Conservation (phyloP, 768 basidiomycete genomes). For the Trametes coccinea region DNA sequence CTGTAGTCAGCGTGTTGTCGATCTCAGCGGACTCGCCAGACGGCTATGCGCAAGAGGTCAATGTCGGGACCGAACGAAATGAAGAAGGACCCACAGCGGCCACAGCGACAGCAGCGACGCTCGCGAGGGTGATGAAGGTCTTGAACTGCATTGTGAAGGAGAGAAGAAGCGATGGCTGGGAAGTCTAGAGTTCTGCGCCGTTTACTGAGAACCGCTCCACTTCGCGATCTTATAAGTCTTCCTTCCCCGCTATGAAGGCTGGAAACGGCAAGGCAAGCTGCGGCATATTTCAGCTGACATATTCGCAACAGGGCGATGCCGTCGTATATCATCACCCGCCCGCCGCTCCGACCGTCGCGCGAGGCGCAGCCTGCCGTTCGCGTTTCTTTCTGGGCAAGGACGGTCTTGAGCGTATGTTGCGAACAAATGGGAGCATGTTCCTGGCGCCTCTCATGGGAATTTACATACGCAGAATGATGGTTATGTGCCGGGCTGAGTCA, state of each 20-base stretch:
- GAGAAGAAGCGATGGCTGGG: neutral
- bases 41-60: neutral
- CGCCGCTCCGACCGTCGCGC: constrained; percentile 17
- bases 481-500: constrained; percentile 1
- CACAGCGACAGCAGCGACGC: constrained; percentile 7
- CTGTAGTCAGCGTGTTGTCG: constrained; percentile 2
- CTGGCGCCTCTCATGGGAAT: constrained; percentile 3
- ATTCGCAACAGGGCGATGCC: neutral
- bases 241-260: neutral
- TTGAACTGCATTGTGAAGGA: constrained; percentile 18
- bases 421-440: neutral
- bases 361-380: constrained; percentile 13
- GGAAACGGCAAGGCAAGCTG: neutral
- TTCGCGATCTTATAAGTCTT: constrained; percentile 4
- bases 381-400: neutral
- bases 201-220: neutral
- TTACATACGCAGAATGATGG: constrained; percentile 1
- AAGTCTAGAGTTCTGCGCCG: neutral
- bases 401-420: neutral
- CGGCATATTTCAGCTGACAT: constrained; percentile 5
- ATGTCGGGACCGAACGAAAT: too few species aligned
- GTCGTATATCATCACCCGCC: neutral
- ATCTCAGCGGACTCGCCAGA: neutral
- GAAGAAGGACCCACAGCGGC: constrained; percentile 1
- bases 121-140: constrained; percentile 15